A percentile compares a stretch with the other conserved stretches of the same genome.
Evolutionary conservation across 2,329 filamentous ascomycete genomes (phyloP).

Genomic region (Pseudogymnoascus sp.): DNA sequence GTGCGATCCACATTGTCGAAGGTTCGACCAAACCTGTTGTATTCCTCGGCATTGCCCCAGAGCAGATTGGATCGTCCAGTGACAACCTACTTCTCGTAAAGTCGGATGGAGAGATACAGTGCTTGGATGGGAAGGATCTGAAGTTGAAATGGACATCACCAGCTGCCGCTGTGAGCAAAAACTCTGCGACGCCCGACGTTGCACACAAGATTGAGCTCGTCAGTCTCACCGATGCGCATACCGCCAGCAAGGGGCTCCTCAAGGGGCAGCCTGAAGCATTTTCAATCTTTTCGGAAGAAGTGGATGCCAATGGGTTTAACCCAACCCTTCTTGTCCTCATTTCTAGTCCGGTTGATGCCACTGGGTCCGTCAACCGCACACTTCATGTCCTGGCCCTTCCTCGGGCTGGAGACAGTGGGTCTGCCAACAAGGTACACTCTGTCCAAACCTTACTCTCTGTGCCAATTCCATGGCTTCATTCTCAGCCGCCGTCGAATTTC

Average conservation of each 20-base stretch:
- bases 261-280: slow-evolving; percentile 46
- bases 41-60: slow-evolving; percentile 33
- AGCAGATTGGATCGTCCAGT: slow-evolving; percentile 3
- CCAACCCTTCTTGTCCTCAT: slow-evolving; percentile 46
- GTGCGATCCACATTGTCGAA: slow-evolving; percentile 36
- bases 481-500: neutral
- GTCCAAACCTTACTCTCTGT: slow-evolving; percentile 24
- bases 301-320: slow-evolving; percentile 27
- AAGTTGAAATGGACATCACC: slow-evolving; percentile 40
- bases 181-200: slow-evolving; percentile 28
- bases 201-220: slow-evolving; percentile 26
- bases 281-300: slow-evolving; percentile 37
- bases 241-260: slow-evolving; percentile 30
- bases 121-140: slow-evolving; percentile 49
- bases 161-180: slow-evolving; percentile 24
- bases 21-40: slow-evolving; percentile 33
- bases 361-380: slow-evolving; percentile 14
- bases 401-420: neutral
- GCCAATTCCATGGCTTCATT: slow-evolving; percentile 13
- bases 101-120: slow-evolving; percentile 51
- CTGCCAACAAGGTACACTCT: slow-evolving; percentile 15
- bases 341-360: slow-evolving; percentile 19
- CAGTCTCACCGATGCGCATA: slow-evolving; percentile 25
- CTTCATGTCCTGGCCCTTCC: slow-evolving; percentile 26
- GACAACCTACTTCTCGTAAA: slow-evolving; percentile 47